Evolutionary conservation across 306 rosid genomes (phyloP), one percentile per base, ranked within the genome.

Genomic region (Malus asiatica): DNA sequence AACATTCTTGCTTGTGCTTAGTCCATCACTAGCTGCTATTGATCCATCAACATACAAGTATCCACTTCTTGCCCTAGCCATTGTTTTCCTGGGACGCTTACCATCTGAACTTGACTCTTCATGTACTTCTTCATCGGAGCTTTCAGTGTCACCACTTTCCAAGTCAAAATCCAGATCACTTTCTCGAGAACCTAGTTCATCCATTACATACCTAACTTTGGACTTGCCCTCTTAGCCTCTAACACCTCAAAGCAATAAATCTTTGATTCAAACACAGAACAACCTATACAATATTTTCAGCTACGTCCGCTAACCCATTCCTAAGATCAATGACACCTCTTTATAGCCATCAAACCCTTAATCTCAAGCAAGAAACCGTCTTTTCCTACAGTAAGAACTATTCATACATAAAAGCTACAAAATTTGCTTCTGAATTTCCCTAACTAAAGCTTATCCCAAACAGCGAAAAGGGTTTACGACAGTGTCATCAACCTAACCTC

Each of bases 101-200:
- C 30, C 23, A 51, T 68, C 23, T 19, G 53, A 66, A 78, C 53
- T 18, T 4, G 70, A 53, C 72, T 70, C 69, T 42, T 57, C 57
- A 58, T 42, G 15, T 78, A 61, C 64, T 23, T 78, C 78, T 71
- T 66, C 86, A 12, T 72, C 71, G 65, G 78, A 25, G 13, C 71
- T 65, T 48, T 51, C 78, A 10, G 79, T 70, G 59, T 74, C 79
- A 23, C 83, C 86, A 66, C 68, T 75, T 79, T 83, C 86, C 69
- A 83, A 75, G 62, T 83, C 86, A 66, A 83, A 13, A 33, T 75
- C 48, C 22, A 44, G 22, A 65, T 70, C 83, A 65, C 63, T 75
- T 79, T 66, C 83, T 23, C 22, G 20, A 22, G 66, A 75, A 58
- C 29, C 27, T 19, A 73, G 32, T 38, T 12, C 55, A 68, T 82